Evolutionary conservation across 495 filamentous ascomycete species (phyloP), one percentile per base, ranked within the genome.

Genomic region (Xylaria curta): DNA sequence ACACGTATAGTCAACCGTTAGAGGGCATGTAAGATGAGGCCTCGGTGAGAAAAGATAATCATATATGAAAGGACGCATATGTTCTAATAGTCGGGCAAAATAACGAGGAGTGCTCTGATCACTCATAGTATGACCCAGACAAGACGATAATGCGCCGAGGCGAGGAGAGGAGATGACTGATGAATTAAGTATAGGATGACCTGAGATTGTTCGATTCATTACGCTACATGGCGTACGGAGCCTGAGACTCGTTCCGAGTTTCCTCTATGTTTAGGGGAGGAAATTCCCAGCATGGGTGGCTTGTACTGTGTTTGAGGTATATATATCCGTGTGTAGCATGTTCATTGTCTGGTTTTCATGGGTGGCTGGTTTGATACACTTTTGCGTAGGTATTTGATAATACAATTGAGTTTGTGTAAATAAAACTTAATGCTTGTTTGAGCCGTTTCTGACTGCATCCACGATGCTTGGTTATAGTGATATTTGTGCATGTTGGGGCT

Each of bases 1-100:
- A 92, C 79, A 83, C 82, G 3, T 89, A 84, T 76, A 82, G 79
- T 49, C 82, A 79, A 61, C 81, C 85, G 0, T 78, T 87, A 59
- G 85, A 87, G 72, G 83, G 82, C 72, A 76, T 81, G 72, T 85
- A 84, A 78, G 68, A 73, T 4, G 3, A 7, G 24, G 26, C 66
- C 44, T 56, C 24, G 19, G n/a, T 38, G 21, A 51, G 38, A 53
- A 9, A 60, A 40, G 40, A 42, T 54, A 17, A 13, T 24, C 15
- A 40, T 36, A 46, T 5, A 46, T 15, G 49, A 49, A 56, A 58
- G 60, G 8, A 42, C 6, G n/a, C 36, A 47, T 51, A 4, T 42
- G 13, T 38, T 51, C 19, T 28, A 31, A 33, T 33, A 15, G 28
- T 59, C 49, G 62, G 60, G 66, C n/a, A 33, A 49, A 38, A 49